These are phyloP conservation scores for Candida odintsovae DNA, from an alignment of 805 yeast species.

Conservation along the genomic window DNA sequence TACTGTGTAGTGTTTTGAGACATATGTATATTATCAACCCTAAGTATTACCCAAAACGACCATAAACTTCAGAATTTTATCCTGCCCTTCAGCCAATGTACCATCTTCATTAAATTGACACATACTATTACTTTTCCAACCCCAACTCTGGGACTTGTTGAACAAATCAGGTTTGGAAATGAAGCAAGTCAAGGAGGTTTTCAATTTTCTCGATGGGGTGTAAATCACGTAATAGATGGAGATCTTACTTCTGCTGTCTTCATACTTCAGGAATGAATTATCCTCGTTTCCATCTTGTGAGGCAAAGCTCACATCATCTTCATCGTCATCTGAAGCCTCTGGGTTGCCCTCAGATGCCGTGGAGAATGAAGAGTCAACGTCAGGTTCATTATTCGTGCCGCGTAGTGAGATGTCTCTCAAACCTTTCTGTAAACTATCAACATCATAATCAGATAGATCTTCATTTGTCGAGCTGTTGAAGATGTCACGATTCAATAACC, in stretches of 20 bases:
- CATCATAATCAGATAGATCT: constrained; percentile 1
- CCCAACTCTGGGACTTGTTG: constrained; percentile 53
- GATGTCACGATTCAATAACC: constrained; percentile 34
- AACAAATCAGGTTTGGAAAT: constrained; percentile 50
- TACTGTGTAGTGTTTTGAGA: too few species aligned
- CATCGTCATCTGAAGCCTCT: constrained; percentile 21
- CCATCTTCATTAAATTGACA: constrained; percentile 47
- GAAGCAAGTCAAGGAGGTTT: constrained; percentile 44
- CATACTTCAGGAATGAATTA: constrained; percentile 33
- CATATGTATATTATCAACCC: too few species aligned
- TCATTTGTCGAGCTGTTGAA: constrained; percentile 12
- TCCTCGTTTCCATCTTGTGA: constrained; percentile 9
- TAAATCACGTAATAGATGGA: constrained; percentile 48
- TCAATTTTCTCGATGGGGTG: constrained; percentile 44
- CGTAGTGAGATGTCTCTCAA: constrained; percentile 8
- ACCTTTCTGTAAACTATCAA: constrained; percentile 4
- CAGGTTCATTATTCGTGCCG: constrained; percentile 1
- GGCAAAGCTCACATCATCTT: constrained; percentile 2
- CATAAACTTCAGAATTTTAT: constrained; percentile 41
- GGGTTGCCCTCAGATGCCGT: constrained; percentile 23
- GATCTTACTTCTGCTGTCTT: constrained; percentile 40
- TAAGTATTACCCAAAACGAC: constrained; percentile 42
- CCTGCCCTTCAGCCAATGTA: constrained; percentile 37
- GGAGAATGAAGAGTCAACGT: constrained; percentile 13
- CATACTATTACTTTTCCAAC: constrained; percentile 54